Percentiles rank a stretch among this genome's conserved stretches.
Evolutionary conservation across 768 basidiomycete genomes (phyloP).

Genomic region (Naematelia encephala): DNA sequence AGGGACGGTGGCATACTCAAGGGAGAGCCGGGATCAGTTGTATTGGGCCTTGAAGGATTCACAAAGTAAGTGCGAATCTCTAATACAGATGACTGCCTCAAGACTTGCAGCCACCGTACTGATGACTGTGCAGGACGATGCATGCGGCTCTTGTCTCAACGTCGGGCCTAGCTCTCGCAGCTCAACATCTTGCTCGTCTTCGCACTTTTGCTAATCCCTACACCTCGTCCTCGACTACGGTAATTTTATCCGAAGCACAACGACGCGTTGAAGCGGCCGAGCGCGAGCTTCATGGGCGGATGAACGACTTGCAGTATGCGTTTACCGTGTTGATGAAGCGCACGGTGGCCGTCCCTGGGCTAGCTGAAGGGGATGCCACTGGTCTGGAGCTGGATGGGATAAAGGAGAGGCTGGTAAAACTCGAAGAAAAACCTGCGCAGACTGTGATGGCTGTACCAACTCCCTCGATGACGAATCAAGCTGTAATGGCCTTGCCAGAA

Average conservation of each 20-base stretch:
- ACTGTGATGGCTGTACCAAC: neutral
- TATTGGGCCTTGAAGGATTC: slow-evolving; percentile 7
- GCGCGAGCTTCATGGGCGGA: slow-evolving; percentile 8
- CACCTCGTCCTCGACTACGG: neutral
- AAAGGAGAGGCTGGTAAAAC: slow-evolving; percentile 13
- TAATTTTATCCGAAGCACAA: slow-evolving; percentile 16
- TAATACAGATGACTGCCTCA: neutral
- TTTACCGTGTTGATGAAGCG: slow-evolving; percentile 17
- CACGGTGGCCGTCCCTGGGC: slow-evolving; percentile 8
- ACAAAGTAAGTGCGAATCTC: slow-evolving; percentile 15
- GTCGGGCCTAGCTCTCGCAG: slow-evolving; percentile 15
- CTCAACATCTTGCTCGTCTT: slow-evolving; percentile 9
- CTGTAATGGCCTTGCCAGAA: too few relatives aligned
- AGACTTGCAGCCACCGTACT: neutral
- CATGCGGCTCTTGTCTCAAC: slow-evolving; percentile 14
- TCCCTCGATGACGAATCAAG: neutral
- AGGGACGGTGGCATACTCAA: neutral
- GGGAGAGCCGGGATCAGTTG: neutral
- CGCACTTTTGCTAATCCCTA: slow-evolving; percentile 2
- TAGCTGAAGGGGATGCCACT: slow-evolving; percentile 5
- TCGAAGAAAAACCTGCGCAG: slow-evolving; percentile 4
- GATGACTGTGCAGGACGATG: slow-evolving; percentile 16
- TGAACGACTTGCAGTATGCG: slow-evolving; percentile 3
- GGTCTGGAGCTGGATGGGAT: slow-evolving; percentile 15
- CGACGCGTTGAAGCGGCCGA: slow-evolving; percentile 9